Evolutionary conservation across 192 early-diverging fungal genomes (phyloP).

Genomic region (Rhizoclosmatium sp.): DNA sequence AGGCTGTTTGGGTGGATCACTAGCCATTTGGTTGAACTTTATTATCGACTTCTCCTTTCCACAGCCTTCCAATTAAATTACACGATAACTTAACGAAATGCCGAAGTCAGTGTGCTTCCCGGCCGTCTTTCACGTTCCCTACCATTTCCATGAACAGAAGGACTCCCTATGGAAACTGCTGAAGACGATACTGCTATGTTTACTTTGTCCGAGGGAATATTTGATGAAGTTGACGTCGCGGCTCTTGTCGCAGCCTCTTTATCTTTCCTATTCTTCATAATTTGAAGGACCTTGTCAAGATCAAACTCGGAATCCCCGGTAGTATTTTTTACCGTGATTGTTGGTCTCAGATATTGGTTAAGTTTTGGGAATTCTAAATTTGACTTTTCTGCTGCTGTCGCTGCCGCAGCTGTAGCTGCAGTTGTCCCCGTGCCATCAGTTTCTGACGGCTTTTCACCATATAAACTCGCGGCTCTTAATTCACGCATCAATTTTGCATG

Average conservation of each 20-base stretch:
- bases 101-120: too few species aligned
- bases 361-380: not conserved
- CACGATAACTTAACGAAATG: too few species aligned
- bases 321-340: not conserved
- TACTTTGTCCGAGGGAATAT: too few species aligned
- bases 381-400: not conserved
- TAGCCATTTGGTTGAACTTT: too few species aligned
- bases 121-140: too few species aligned
- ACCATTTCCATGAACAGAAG: too few species aligned
- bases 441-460: not conserved
- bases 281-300: slow-evolving; percentile 7
- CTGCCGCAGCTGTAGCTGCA: not conserved
- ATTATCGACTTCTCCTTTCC: too few species aligned
- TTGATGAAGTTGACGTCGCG: too few species aligned
- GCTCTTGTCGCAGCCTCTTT: not conserved
- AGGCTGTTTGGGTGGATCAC: not conserved
- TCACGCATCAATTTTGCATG: slow-evolving; percentile 7
- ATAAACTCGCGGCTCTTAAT: not conserved
- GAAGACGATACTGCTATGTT: too few species aligned
- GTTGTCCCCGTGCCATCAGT: not conserved
- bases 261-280: not conserved
- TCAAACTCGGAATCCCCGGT: slow-evolving; percentile 19
- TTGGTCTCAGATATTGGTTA: not conserved
- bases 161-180: too few species aligned
- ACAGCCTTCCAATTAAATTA: too few species aligned